Conservation (phyloP, 1,284 basidiomycete species). For the Stygiomarasmius scandens region DNA sequence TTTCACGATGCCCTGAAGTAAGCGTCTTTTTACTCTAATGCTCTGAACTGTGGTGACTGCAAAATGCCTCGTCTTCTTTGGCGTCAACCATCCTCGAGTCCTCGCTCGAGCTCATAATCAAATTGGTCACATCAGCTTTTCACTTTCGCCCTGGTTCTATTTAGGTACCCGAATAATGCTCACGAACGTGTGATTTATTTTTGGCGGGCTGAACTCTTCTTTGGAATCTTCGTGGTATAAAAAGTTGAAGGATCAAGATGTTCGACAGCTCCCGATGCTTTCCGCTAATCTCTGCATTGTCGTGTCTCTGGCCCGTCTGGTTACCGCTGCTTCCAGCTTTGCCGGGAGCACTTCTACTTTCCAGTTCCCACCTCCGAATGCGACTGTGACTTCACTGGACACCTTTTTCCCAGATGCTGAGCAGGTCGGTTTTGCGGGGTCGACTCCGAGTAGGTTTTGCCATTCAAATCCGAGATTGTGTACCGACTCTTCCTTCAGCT, state of each 20-base stretch:
- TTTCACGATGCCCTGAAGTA: no score
- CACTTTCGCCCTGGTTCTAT: no score
- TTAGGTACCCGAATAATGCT: no score
- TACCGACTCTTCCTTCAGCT: constrained; percentile 27
- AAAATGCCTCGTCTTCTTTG: no score
- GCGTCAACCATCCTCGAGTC: no score
- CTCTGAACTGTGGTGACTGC: no score
- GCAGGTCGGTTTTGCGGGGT: constrained; percentile 49
- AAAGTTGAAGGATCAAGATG: neutral
- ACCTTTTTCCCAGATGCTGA: constrained; percentile 44
- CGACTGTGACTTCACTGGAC: constrained; percentile 29
- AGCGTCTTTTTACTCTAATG: no score
- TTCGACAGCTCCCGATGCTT: neutral
- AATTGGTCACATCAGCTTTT: no score
- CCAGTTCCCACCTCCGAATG: constrained; percentile 36
- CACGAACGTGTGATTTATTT: no score
- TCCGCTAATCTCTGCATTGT: constrained; percentile 6
- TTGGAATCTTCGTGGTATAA: no score
- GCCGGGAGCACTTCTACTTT: constrained; percentile 37
- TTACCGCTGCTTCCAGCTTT: constrained; percentile 27
- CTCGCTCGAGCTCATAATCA: no score
- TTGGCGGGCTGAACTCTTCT: no score
- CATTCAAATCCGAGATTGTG: neutral
- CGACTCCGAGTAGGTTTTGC: constrained; percentile 40
- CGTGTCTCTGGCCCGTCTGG: neutral